Base-by-base conservation (phyloP, 2,329 filamentous ascomycete species). In the Pestalotiopsis sp. region DNA sequence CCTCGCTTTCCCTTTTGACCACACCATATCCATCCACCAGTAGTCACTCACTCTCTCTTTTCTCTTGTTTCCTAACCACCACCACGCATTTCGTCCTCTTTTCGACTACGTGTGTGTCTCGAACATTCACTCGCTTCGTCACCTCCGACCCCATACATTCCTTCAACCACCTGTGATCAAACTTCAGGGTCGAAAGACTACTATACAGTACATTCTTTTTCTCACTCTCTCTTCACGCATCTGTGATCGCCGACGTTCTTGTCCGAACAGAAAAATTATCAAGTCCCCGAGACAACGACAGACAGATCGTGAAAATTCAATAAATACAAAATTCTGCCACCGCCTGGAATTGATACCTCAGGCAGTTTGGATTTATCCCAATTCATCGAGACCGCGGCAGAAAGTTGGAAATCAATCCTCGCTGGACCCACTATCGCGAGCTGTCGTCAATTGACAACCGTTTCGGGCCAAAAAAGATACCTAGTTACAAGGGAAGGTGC, bases 241-340 rank as follows among this genome's bases (percentile, higher is more conserved):
- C 66, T 67, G 66, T 77, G 75, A 77, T 75, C 77, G 73, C 76
- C 76, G 74, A 76, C 73, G 67, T 73, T 76, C 70, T 69, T 45
- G 31, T 36, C 31, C 58, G 36, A 59, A 67, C 17, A 36, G 11
- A 52, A 52, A 52, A 52, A 20, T 9, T n/a, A 52, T 23, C 17
- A 52, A 52, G 31, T 36, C 31, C 31, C n/a, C 20, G 17, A 23
- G 11, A 59, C 36, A 23, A 49, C 36, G 6, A 52, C 7, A 17
- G 14, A n/a, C 45, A 52, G 17, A 17, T 7, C 64, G 20, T 20
- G 69, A 68, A 68, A 66, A 36, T 65, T 66, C 65, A 67, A 66
- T 64, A 69, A 70, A 61, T 66, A 70, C 70, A 72, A 45, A 45
- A 52, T 36, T 36, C 31, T 67, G 69, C 70, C 72, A 70, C 65